phyloP scores from a whole-genome alignment of 2,329 filamentous ascomycete genomes.

The Helicocarpus griseus region DNA sequence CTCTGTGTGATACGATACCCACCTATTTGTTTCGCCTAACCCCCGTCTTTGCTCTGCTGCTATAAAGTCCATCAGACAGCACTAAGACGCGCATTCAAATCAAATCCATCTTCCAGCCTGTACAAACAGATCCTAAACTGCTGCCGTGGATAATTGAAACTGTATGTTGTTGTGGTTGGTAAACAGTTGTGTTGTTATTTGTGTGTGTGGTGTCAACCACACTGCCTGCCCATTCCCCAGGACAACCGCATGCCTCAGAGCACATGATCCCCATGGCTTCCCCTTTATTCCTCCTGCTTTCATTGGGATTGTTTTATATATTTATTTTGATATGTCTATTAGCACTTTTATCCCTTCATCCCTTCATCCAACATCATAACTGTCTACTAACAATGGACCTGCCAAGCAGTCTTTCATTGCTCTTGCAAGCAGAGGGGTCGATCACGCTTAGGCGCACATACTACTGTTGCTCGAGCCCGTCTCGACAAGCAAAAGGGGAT shows the following conservation, averaged over 20 bases:
- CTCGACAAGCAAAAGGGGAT: slow-evolving; percentile 6
- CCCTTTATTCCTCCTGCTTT: too few relatives aligned
- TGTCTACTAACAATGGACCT: not conserved
- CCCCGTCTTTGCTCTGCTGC: not conserved
- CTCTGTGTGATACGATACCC: not conserved
- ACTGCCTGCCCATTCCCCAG: too few relatives aligned
- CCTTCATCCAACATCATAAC: not conserved
- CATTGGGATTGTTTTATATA: too few relatives aligned
- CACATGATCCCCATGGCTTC: not conserved
- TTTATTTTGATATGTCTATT: too few relatives aligned
- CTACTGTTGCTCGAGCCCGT: not conserved
- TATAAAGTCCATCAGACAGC: too few relatives aligned
- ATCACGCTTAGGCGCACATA: not conserved
- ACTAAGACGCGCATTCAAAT: not conserved
- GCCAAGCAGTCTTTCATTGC: not conserved
- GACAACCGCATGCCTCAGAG: not conserved
- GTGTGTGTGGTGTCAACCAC: not conserved
- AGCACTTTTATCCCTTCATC: not conserved
- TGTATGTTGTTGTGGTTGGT: too few relatives aligned
- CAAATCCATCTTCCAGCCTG: not conserved
- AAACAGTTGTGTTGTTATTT: not conserved
- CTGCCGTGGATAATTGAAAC: too few relatives aligned
- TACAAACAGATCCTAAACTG: not conserved
- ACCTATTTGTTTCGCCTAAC: too few relatives aligned
- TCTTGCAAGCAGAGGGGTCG: not conserved